phyloP scores from a whole-genome alignment of 2,329 filamentous ascomycete species.

The Magnaporthiopsis poae region DNA sequence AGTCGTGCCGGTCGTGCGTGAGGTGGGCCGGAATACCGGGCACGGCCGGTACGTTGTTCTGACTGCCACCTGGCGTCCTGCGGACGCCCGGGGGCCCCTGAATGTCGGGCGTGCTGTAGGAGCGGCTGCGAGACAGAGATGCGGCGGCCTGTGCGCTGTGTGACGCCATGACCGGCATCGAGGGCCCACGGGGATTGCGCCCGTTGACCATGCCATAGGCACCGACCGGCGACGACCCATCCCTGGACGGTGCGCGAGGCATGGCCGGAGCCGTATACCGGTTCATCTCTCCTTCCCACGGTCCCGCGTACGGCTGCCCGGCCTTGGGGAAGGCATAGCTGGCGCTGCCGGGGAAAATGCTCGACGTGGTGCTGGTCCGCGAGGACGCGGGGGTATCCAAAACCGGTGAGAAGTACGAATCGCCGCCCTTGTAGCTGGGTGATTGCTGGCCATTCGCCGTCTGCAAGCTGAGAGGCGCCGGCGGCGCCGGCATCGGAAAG shows the following conservation, averaged over 20 bases:
- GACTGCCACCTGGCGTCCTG: conserved; percentile 44
- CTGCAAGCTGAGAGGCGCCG: conserved; percentile 58
- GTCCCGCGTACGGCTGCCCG: conserved; percentile 54
- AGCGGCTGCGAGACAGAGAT: conserved; percentile 67
- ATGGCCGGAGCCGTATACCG: conserved; percentile 84
- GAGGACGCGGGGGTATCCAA: conserved; percentile 70
- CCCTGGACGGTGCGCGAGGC: conserved; percentile 69
- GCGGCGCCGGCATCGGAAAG: conserved; percentile 56
- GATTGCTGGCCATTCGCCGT: conserved; percentile 41
- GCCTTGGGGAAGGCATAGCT: conserved; percentile 64
- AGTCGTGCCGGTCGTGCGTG: conserved; percentile 42
- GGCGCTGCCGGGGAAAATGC: conserved; percentile 51
- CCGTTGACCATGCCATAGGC: conserved; percentile 51
- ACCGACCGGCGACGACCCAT: conserved; percentile 56
- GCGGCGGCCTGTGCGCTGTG: conserved; percentile 43
- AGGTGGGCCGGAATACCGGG: conserved; percentile 67
- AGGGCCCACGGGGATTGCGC: conserved; percentile 65
- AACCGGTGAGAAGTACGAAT: conserved; percentile 89
- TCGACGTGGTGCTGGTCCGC: conserved; percentile 64
- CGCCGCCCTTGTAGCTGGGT: conserved; percentile 52
- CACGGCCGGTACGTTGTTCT: conserved; percentile 53
- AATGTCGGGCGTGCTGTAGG: conserved; percentile 92
- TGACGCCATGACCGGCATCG: conserved; percentile 56
- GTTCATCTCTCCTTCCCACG: conserved; percentile 55
- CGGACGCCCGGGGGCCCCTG: conserved; percentile 57